Evolutionary conservation across 148 eudicot species (phyloP), one percentile per base, ranked within the genome.

Genomic region (Silene conica): DNA sequence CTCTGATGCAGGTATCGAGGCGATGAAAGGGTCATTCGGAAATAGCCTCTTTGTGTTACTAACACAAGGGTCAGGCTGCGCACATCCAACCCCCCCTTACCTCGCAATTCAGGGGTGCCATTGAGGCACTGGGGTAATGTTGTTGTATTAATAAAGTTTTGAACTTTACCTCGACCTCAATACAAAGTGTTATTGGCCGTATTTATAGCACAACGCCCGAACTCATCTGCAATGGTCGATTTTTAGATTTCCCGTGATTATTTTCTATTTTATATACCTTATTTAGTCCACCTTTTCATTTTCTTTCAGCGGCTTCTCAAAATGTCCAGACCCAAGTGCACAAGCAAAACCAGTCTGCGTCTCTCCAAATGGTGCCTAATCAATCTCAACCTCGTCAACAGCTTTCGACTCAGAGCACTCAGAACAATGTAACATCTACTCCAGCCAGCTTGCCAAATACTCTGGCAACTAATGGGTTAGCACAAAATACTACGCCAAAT

Each of bases 361-460:
- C 93, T 60, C 84, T 78, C 26, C 89, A 91, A 28, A 85, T 91
- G 86, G 82, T 74, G 31, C 57, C 86, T 66, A 92, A 79, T 85
- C 93, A 86, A 80, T 55, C 85, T 83, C 89, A 87, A 81, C 61
- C 80, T 23, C 89, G 88, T 28, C 93, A 86, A 69, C 98, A 84
- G 71, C 74, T 87, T 63, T 77, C 89, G 77, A 60, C 88, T 60
- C 99, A 87, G 79, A 88, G 80, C 68, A 76, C 89, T 18, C 92
- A 85, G 80, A 91, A 79, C 73, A 88, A 83, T 75, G 83, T 90
- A 16, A 48, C 82, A 73, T 76, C 87, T 63, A 85, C 79, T 78
- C 80, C 96, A 78, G 75, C 89, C 73, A 80, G 80, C 87, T 78
- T 90, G 79, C 79, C 90, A 54, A 79, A 93, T 78, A 67, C 86